These are phyloP conservation scores for Aspergillus brunneoviolaceus DNA, from an alignment of 2,329 filamentous ascomycete genomes.

Conservation along the genomic window DNA sequence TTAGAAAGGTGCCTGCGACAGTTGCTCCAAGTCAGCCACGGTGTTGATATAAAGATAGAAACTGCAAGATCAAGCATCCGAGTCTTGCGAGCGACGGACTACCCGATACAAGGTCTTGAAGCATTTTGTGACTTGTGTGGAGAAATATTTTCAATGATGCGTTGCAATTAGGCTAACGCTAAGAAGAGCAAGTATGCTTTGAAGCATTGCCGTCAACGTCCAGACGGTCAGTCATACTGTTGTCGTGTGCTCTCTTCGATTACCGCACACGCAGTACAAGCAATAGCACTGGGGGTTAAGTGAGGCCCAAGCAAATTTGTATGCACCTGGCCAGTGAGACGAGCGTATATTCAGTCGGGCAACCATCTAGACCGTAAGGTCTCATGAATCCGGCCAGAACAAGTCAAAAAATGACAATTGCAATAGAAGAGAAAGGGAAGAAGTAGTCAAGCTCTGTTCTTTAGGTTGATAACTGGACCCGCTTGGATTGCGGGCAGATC, in stretches of 20 bases:
- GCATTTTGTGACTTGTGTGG: background rate
- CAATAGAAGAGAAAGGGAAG: background rate
- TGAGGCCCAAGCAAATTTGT: no score
- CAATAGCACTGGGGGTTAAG: no score
- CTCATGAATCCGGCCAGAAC: no score
- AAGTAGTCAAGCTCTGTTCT: background rate
- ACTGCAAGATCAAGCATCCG: background rate
- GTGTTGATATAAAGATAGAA: background rate
- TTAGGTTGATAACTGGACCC: background rate
- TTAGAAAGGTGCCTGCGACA: background rate
- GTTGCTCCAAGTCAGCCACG: background rate
- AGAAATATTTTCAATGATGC: background rate
- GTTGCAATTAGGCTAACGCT: background rate
- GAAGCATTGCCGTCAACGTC: background rate
- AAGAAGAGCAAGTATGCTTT: background rate
- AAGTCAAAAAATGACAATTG: background rate
- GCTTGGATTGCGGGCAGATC: constrained; percentile 5
- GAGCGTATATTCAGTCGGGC: no score
- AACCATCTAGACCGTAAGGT: no score
- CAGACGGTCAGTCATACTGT: background rate
- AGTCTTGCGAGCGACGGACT: background rate
- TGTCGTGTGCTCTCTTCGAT: background rate
- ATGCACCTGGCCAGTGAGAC: no score
- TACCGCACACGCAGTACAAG: no score
- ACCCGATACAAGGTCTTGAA: background rate